Conservation (phyloP, 129 eudicot genomes). For the carrot (Daucus carota) region DH1_v3.0 NC_030382.2:45414501-45415000, state of each 20-base stretch:
- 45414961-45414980: background rate
- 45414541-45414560: no score
- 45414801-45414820: slow-evolving; percentile 44
- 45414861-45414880: background rate
- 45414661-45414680: no score
- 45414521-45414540: no score
- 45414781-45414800: slow-evolving; percentile 60
- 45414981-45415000: background rate
- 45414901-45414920: background rate
- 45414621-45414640: background rate
- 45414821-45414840: slow-evolving; percentile 14
- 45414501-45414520: no score
- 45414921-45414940: background rate
- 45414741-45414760: slow-evolving; percentile 28
- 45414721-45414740: background rate
- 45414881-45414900: background rate
- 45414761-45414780: slow-evolving; percentile 72
- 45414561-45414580: no score
- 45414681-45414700: no score
- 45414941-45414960: background rate
- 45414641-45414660: no score
- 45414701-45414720: slow-evolving; percentile 24
- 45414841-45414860: background rate
- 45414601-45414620: background rate
- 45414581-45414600: no score